Percentiles rank a stretch among this genome's conserved stretches.
These are phyloP conservation scores for Tetrapisispora iriomotensis DNA, from an alignment of 805 yeast species.

Conservation along the genomic window DNA sequence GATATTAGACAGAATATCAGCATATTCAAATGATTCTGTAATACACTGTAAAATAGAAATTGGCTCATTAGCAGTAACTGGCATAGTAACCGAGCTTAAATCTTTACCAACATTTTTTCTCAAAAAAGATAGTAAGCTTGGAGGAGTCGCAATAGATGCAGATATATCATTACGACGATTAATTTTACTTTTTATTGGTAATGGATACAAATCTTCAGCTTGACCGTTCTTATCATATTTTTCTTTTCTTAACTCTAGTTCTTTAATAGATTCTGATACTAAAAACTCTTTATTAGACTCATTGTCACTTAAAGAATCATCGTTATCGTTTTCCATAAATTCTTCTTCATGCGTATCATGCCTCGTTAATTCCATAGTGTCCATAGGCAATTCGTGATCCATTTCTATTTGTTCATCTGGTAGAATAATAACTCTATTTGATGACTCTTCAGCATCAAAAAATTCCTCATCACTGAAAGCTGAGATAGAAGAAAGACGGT, in stretches of 20 bases:
- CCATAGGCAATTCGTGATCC: constrained; percentile 1
- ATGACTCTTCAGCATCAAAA: constrained; percentile 58
- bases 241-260: not conserved
- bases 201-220: constrained; percentile 42
- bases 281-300: not conserved
- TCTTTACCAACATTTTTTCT: constrained; percentile 92
- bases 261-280: not conserved
- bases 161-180: constrained; percentile 50
- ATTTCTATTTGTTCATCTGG: constrained; percentile 27
- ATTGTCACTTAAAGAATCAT: not conserved
- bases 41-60: constrained; percentile 68
- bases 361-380: not conserved
- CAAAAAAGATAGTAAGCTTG: constrained; percentile 67
- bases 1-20: constrained; percentile 50
- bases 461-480: constrained; percentile 40
- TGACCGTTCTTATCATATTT: not conserved
- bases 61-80: constrained; percentile 91
- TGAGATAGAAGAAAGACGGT: constrained; percentile 14
- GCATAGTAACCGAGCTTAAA: constrained; percentile 77
- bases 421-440: constrained; percentile 48
- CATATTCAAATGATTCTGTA: constrained; percentile 72
- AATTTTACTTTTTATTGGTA: constrained; percentile 39
- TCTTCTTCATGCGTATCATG: not conserved
- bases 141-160: constrained; percentile 59
- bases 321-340: not conserved